Conservation (phyloP, 1,284 basidiomycete genomes). For the Ustilago loliicola region DNA sequence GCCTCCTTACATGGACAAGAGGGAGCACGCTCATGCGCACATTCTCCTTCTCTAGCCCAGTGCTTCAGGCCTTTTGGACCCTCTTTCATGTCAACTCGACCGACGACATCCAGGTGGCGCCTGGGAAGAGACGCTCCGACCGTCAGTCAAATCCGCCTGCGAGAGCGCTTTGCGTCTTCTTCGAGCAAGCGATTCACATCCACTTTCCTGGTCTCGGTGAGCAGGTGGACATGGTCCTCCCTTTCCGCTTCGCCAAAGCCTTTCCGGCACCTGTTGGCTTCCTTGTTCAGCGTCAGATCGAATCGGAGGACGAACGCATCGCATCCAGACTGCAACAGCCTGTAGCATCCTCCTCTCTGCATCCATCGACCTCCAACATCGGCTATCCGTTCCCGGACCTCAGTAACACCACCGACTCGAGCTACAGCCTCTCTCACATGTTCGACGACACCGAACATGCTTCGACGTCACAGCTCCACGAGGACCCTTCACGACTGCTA, state of each 20-base stretch:
- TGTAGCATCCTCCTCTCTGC: neutral
- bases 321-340: constrained; percentile 23
- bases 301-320: constrained; percentile 49
- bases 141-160: constrained; percentile 1
- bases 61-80: constrained; percentile 61
- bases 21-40: constrained; percentile 47
- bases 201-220: constrained; percentile 57
- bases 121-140: constrained; percentile 21
- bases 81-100: constrained; percentile 41
- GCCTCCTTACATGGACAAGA: constrained; percentile 52
- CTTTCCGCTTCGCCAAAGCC: constrained; percentile 49
- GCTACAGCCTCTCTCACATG: constrained; percentile 27
- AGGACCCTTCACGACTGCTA: constrained; percentile 24
- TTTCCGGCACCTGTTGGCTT: constrained; percentile 55
- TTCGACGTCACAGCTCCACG: constrained; percentile 23
- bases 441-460: constrained; percentile 30
- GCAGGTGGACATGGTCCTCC: constrained; percentile 53
- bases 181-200: constrained; percentile 56
- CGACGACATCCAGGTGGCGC: constrained; percentile 38
- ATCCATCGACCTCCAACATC: neutral
- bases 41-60: constrained; percentile 45
- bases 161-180: constrained; percentile 59
- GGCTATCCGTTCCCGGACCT: constrained; percentile 42
- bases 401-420: constrained; percentile 24
- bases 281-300: constrained; percentile 55